phyloP scores from a whole-genome alignment of 2,329 filamentous ascomycete species.

The Fusarium domesticum region DNA sequence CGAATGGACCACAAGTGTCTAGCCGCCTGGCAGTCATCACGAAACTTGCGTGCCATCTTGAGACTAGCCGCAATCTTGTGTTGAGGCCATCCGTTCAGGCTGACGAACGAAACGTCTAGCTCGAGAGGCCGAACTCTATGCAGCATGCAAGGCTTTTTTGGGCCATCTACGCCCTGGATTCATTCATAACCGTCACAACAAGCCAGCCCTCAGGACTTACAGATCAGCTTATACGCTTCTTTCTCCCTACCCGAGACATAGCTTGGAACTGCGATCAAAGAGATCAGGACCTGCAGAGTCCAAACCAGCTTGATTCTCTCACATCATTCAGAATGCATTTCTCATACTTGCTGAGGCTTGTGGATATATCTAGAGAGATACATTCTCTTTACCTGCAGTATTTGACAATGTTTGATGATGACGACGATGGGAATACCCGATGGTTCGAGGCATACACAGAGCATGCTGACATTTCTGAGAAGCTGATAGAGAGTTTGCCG shows the following conservation, averaged over 20 bases:
- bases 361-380: no score
- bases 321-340: no score
- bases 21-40: slow-evolving; percentile 4
- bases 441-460: no score
- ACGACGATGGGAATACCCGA: no score
- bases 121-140: neutral
- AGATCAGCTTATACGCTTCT: slow-evolving; percentile 1
- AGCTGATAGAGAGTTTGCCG: no score
- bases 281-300: neutral
- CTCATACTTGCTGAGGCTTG: no score
- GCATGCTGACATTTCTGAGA: no score
- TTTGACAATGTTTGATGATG: no score
- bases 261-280: neutral
- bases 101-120: neutral
- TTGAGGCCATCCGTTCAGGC: neutral
- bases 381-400: no score
- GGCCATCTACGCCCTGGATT: slow-evolving; percentile 9
- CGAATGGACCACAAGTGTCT: slow-evolving; percentile 9
- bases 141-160: slow-evolving; percentile 6
- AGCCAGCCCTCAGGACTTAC: slow-evolving; percentile 1
- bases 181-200: slow-evolving; percentile 8
- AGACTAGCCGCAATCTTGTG: neutral
- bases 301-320: no score
- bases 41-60: slow-evolving; percentile 5
- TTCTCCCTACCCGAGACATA: slow-evolving; percentile 1